These are phyloP conservation scores for Petrea volubilis DNA, from an alignment of 257 asterid species.

Conservation along the genomic window DNA sequence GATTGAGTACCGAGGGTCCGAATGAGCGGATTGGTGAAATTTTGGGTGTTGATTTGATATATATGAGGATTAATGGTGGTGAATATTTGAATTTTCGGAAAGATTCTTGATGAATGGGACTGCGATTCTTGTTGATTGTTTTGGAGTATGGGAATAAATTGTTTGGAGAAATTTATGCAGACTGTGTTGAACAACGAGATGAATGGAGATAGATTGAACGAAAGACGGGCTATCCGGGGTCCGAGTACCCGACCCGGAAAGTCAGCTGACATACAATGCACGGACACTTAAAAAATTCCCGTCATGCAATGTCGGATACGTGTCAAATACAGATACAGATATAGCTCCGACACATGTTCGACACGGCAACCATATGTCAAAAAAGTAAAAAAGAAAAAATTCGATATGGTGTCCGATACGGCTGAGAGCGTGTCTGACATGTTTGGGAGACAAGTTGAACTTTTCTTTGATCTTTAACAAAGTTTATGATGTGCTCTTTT, in stretches of 20 bases:
- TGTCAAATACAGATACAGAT: no score
- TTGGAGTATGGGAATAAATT: slow-evolving; percentile 14
- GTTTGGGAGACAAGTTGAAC: no score
- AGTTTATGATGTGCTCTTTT: no score
- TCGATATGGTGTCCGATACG: no score
- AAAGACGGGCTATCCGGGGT: background rate
- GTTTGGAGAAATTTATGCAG: slow-evolving; percentile 4
- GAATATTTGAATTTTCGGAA: background rate
- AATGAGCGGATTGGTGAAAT: slow-evolving; percentile 2
- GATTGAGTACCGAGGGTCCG: slow-evolving; percentile 22
- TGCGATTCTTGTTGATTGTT: background rate
- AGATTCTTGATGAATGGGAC: background rate
- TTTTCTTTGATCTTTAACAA: no score
- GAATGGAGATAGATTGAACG: background rate
- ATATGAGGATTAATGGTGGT: slow-evolving; percentile 11
- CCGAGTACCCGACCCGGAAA: slow-evolving; percentile 13
- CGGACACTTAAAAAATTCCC: no score
- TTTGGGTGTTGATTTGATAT: slow-evolving; percentile 12
- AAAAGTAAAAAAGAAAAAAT: no score
- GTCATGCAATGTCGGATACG: no score
- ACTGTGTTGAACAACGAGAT: background rate
- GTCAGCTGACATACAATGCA: background rate
- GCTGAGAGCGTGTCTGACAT: no score
- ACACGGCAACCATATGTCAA: no score
- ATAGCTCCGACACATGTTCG: no score